phyloP scores from a whole-genome alignment of 2,329 filamentous ascomycete species.

The Paecilomyces sp. region DNA sequence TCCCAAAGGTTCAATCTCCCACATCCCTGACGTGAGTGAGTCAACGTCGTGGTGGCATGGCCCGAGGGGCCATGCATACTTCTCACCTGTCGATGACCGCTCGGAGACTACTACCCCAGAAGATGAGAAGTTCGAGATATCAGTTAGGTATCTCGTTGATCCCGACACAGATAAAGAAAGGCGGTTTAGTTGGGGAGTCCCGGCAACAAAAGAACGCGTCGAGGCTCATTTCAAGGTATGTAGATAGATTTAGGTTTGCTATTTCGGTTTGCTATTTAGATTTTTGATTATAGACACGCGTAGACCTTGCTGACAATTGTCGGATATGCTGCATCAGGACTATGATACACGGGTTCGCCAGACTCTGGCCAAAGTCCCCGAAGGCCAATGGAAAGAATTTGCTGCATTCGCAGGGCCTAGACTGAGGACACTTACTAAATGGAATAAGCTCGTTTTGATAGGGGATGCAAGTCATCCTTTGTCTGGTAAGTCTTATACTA shows the following conservation, averaged over 20 bases:
- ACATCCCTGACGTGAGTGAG: slow-evolving; percentile 22
- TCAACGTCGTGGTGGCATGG: slow-evolving; percentile 40
- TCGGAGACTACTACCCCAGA: slow-evolving; percentile 5
- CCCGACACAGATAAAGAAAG: slow-evolving; percentile 8
- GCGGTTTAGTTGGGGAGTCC: slow-evolving; percentile 14
- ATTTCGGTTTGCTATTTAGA: background rate
- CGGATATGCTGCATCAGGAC: slow-evolving; percentile 17
- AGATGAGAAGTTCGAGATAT: slow-evolving; percentile 34
- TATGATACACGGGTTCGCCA: slow-evolving; percentile 36
- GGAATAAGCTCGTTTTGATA: slow-evolving; percentile 43
- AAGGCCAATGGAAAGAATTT: slow-evolving; percentile 41
- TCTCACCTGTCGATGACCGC: slow-evolving; percentile 31
- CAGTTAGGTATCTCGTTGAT: slow-evolving; percentile 27
- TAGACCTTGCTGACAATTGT: background rate
- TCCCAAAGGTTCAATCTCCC: slow-evolving; percentile 26
- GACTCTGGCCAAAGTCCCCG: slow-evolving; percentile 30
- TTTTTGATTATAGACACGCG: background rate
- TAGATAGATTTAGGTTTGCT: background rate
- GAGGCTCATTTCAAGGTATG: slow-evolving; percentile 28
- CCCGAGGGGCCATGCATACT: slow-evolving; percentile 36
- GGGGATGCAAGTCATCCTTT: slow-evolving; percentile 52
- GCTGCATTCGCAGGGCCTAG: slow-evolving; percentile 43
- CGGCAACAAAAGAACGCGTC: slow-evolving; percentile 14
- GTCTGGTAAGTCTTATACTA: slow-evolving; percentile 26
- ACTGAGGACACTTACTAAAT: slow-evolving; percentile 32